These are phyloP conservation scores for Novymonas esmeraldas DNA, from an alignment of 208 protist genomes.

Conservation along the genomic window DNA sequence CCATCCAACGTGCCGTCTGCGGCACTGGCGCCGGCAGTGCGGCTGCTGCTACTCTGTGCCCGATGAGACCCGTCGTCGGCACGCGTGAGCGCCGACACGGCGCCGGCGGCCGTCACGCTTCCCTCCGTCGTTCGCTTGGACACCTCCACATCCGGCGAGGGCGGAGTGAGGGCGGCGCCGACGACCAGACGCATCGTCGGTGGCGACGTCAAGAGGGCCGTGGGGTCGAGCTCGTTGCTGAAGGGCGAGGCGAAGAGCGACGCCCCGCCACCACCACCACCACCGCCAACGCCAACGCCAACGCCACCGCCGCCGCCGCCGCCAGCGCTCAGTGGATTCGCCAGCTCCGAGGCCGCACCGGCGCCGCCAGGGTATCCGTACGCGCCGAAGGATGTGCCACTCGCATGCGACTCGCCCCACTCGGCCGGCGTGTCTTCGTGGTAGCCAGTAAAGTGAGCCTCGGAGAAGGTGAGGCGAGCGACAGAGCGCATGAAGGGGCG, in stretches of 20 bases:
- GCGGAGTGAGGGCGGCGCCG: neutral
- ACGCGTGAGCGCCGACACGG: neutral
- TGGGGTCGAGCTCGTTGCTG: slow-evolving; percentile 3
- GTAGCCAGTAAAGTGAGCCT: slow-evolving; percentile 20
- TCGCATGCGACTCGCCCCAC: neutral
- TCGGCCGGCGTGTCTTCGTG: slow-evolving; percentile 9
- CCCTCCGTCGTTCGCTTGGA: neutral
- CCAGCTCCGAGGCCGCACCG: neutral
- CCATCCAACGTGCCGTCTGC: no score
- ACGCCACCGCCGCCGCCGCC: neutral
- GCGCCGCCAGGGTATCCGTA: neutral
- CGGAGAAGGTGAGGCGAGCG: slow-evolving; percentile 31
- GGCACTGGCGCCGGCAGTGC: no score
- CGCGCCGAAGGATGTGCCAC: neutral
- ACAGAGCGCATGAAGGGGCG: slow-evolving; percentile 49
- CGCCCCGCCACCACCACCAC: no score
- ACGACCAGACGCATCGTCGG: slow-evolving; percentile 13
- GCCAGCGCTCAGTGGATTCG: neutral
- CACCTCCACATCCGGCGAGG: neutral
- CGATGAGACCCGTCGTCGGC: neutral
- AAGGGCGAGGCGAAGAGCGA: no score
- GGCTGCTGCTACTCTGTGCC: neutral
- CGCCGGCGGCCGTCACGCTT: neutral
- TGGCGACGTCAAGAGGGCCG: slow-evolving; percentile 1
- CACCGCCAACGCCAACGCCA: neutral